A percentile compares a stretch with the other conserved stretches of the same genome.
Conservation (phyloP, 1,284 basidiomycete genomes). For the Cutaneotrichosporon sp. region DNA sequence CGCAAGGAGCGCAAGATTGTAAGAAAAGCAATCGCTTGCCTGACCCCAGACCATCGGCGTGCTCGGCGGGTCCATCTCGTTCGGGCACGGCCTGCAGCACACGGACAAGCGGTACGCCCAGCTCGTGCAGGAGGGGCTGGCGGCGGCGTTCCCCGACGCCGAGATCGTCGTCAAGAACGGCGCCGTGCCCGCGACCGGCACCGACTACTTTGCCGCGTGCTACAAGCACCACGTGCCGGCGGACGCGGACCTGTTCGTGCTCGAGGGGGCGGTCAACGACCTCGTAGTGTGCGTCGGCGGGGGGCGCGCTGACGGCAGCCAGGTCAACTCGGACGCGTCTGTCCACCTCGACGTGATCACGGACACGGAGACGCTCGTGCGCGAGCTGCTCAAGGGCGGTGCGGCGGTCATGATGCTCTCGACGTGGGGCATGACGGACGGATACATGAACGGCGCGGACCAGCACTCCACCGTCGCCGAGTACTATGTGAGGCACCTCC, state of each 20-base stretch:
- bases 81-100: slow-evolving; percentile 1
- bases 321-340: not conserved
- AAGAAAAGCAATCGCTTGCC: not conserved
- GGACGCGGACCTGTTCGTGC: slow-evolving; percentile 14
- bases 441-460: slow-evolving; percentile 11
- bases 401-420: slow-evolving; percentile 10
- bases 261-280: slow-evolving; percentile 16
- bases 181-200: not conserved
- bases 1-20: not conserved
- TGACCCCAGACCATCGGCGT: slow-evolving; percentile 3
- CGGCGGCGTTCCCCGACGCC: slow-evolving; percentile 5
- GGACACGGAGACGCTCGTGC: slow-evolving; percentile 15
- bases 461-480: slow-evolving; percentile 4
- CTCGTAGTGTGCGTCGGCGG: not conserved
- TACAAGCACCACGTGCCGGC: slow-evolving; percentile 11
- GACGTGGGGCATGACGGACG: not conserved
- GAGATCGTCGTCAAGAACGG: slow-evolving; percentile 11
- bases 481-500: slow-evolving; percentile 1
- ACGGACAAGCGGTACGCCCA: not conserved
- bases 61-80: slow-evolving; percentile 13
- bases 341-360: not conserved
- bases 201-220: slow-evolving; percentile 19
- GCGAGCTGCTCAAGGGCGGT: slow-evolving; percentile 5
- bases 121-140: not conserved
- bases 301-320: not conserved